Evolutionary conservation across 169 alveolate species (phyloP).

Genomic region (Plasmodium gaboni): DNA sequence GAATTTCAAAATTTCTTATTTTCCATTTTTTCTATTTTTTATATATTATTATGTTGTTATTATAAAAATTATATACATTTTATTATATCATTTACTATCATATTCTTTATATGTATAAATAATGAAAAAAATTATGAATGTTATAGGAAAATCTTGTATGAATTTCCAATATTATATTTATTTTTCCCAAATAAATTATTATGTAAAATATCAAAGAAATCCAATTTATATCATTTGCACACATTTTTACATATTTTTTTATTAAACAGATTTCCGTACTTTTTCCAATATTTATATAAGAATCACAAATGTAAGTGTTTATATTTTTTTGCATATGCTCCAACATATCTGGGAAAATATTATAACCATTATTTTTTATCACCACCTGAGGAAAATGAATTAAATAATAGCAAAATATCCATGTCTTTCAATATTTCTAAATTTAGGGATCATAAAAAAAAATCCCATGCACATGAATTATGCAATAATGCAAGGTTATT

Average conservation of each 20-base stretch:
- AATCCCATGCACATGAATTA: no score
- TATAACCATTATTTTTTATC: constrained; percentile 24
- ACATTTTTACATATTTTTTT: constrained; percentile 65
- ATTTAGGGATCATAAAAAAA: no score
- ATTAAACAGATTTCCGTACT: constrained; percentile 42
- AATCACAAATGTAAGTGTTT: constrained; percentile 47
- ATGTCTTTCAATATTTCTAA: neutral
- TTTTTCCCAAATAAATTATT: constrained; percentile 56
- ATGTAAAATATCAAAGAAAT: constrained; percentile 53
- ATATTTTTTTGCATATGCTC: constrained; percentile 59
- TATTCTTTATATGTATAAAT: constrained; percentile 31
- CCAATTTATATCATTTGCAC: constrained; percentile 53
- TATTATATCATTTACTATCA: constrained; percentile 29
- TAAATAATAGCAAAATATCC: neutral
- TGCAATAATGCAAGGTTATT: no score
- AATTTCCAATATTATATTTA: constrained; percentile 57
- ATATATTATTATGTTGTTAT: constrained; percentile 59
- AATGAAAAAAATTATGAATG: constrained; percentile 64
- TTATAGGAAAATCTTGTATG: constrained; percentile 35
- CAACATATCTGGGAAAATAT: constrained; percentile 47
- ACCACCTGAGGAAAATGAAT: neutral
- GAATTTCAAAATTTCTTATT: constrained; percentile 52
- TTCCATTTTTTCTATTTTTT: constrained; percentile 52
- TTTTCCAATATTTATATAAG: constrained; percentile 63
- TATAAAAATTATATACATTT: constrained; percentile 58